Evolutionary conservation across 495 filamentous ascomycete genomes (phyloP), one percentile per base, ranked within the genome.

Genomic region (Hypoxylon cercidicola): DNA sequence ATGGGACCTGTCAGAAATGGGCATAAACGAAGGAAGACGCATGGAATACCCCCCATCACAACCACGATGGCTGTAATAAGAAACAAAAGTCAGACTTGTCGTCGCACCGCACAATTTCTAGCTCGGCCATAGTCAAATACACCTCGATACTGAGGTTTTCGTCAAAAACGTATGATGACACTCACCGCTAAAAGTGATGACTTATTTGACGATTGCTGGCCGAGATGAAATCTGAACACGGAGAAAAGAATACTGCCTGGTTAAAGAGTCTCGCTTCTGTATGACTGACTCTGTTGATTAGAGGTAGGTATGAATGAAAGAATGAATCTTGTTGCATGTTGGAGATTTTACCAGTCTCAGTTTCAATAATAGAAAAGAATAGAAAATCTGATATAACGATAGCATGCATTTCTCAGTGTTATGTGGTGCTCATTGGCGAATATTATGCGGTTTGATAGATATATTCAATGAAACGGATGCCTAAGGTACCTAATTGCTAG

Each of bases 21-120:
- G 45, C 57, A 67, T 67, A 67, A 32, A 32, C 53, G 64, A 67
- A 58, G 30, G 58, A 46, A 25, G 20, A 32, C 30, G 9, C 1
- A 40, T 46, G 51, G 64, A 43, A 67, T 56, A 61, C 46, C 58
- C 54, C 53, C 30, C 30, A 40, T 52, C 21, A 37, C 23, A 40
- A 48, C 34, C 48, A 23, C 20, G 48, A 49, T 48, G 23, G 45
- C 32, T 54, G 21, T 23, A 53, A 54, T 18, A 62, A 20, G 45
- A 54, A 44, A 60, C 39, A 50, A 54, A 40, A 49, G 25, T 19
- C 34, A 39, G 9, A 45, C 25, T 52, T 13, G 18, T 28, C 9
- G 18, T 32, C 18, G 10, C 12, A 21, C 34, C 35, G 46, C 23
- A 19, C 15, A n/a, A 30, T 13, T 32, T 49, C 13, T 48, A 40